Evolutionary conservation across 768 basidiomycete species (phyloP), one percentile per base, ranked within the genome.

Genomic region (Dendrothele bispora): DNA sequence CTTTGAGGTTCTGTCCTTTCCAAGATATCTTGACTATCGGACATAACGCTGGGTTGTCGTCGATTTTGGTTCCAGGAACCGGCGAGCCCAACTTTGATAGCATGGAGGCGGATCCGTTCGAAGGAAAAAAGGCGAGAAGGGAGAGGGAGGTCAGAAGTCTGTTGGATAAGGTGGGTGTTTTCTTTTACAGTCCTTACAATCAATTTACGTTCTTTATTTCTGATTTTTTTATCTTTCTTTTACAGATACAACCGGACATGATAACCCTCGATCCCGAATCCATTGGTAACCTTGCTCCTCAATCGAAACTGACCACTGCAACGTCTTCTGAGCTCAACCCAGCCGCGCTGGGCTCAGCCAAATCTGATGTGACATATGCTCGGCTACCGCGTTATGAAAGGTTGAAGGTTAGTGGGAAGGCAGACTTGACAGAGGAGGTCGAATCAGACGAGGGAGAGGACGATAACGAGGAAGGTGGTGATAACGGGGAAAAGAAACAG

Each of bases 71-170:
- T 0, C 97, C 97, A 1, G 95, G 95, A 22, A 71, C 85, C 7
- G 97, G 95, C 27, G 95, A 98, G 65, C 83, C 95, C 38, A 94
- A 97, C 73, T 95, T 94, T 63, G 97, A 99, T 60, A 89, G 87
- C 49, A 65, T 77, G 12, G 97, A 98, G 65, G 91, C 92, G 0
- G 95, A 99, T 79, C 93, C 95, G 3, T 98, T 88, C 70, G 95
- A 99, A 67, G 80, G 85, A 59, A 83, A 79, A 64, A 84, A 82
- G 52, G 76, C 88, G 18, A 69, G 93, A 48, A 76, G 90, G 46
- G 97, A 98, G 70, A 77, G 90, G 48, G 97, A 98, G 65, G 92
- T 98, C 58, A 86, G 89, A 63, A 79, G 75, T 36, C 78, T 99
- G 11, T 70, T 99, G 51, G 95, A 99, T 65, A 95, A 95, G 78